Percentiles rank a stretch among this genome's conserved stretches.
Evolutionary conservation across 2,329 filamentous ascomycete species (phyloP).

Genomic region (Nemania diffusa): DNA sequence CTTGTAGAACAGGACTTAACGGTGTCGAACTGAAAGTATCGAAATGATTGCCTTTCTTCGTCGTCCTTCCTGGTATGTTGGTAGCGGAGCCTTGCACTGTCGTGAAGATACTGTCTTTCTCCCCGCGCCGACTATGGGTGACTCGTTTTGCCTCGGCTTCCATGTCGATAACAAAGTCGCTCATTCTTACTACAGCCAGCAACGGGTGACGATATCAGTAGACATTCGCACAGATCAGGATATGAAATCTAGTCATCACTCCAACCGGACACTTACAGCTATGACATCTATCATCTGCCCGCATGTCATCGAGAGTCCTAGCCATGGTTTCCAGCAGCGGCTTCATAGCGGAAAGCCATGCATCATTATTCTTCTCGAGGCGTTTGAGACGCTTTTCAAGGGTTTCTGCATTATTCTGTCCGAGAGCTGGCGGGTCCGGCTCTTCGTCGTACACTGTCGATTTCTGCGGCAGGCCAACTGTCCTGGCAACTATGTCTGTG

Average conservation of each 20-base stretch:
- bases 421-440: slow-evolving; percentile 2
- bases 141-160: slow-evolving; percentile 35
- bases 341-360: slow-evolving; percentile 40
- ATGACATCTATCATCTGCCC: slow-evolving; percentile 29
- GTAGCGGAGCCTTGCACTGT: not conserved
- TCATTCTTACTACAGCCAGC: slow-evolving; percentile 33
- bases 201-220: slow-evolving; percentile 4
- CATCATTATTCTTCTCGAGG: slow-evolving; percentile 38
- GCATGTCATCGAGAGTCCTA: slow-evolving; percentile 38
- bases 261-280: slow-evolving; percentile 32
- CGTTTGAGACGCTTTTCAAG: slow-evolving; percentile 37
- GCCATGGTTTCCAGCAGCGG: slow-evolving; percentile 37
- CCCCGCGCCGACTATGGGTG: slow-evolving; percentile 27
- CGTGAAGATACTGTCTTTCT: slow-evolving; percentile 5
- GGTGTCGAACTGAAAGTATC: not conserved
- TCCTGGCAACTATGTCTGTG: slow-evolving; percentile 39
- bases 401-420: slow-evolving; percentile 29
- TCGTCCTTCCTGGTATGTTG: not conserved
- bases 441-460: slow-evolving; percentile 11
- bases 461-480: slow-evolving; percentile 31
- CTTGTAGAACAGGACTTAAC: slow-evolving; percentile 18
- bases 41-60: not conserved
- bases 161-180: slow-evolving; percentile 39
- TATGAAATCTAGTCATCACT: not conserved
- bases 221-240: not conserved